Evolutionary conservation across 345 rosid species (phyloP), one percentile per base, ranked within the genome.

Genomic region (Gossypium longicalyx): DNA sequence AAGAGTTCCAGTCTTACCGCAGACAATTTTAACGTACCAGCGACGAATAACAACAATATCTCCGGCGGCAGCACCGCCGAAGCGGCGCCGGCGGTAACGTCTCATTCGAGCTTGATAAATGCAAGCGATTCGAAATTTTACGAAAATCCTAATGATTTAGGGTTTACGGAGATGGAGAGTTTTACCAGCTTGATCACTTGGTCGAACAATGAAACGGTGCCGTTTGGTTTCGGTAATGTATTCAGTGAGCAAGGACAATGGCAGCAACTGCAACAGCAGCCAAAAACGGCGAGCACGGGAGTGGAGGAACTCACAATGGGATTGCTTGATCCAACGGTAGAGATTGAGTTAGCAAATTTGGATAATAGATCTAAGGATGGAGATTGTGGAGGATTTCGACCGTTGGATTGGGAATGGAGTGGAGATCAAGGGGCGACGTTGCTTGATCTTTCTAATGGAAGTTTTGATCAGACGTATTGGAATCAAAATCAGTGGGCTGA

Each of bases 381-480:
- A 19, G 7, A 34, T 34, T 34, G 0, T 34, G 22, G 59, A 17
- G 59, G 86, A 43, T 91, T 87, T 73, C 93, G 87, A n/a, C 74
- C 86, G 77, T 83, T 90, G 87, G 98, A 94, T 84, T 94, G 97
- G 95, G 91, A 85, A 41, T 85, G 79, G 16, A 87, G 82, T 19
- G 91, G 76, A 41, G 93, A 89, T 82, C 90, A 86, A 49, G 83
- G 82, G 51, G 0, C 22, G 11, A 8, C 22, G 25, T 75, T 94
- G 53, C 84, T 86, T 79, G 91, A 89, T 88, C 87, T 90, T 53
- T 83, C 91, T 4, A 81, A 20, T 79, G 27, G 16, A 49, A 49
- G 82, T 73, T 89, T 80, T 80, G 98, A 94, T 88, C 97, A 89
- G 65, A 79, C 87, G 3, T 92, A 87, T 87, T 94, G 98, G 98